phyloP scores from a whole-genome alignment of 371 early-diverging fungal genomes.

The Rhizopus stolonifer region DNA sequence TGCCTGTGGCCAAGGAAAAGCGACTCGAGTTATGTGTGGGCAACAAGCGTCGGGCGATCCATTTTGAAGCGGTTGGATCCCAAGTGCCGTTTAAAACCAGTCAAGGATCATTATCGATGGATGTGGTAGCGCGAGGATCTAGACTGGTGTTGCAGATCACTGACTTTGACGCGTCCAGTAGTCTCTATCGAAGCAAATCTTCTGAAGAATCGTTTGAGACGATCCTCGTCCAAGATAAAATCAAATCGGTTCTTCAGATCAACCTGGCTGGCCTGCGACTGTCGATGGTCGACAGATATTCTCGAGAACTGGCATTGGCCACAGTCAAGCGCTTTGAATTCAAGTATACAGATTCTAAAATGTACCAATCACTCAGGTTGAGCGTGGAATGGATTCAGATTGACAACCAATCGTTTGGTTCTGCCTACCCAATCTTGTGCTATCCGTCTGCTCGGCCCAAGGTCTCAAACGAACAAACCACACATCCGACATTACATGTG shows the following conservation, averaged over 20 bases:
- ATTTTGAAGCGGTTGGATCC: constrained; percentile 89
- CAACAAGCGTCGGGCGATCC: constrained; percentile 71
- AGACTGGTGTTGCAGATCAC: constrained; percentile 81
- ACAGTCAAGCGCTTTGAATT: constrained; percentile 68
- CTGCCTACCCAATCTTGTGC: constrained; percentile 76
- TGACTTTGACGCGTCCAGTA: constrained; percentile 65
- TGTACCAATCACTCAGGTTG: constrained; percentile 62
- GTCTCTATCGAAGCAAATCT: constrained; percentile 56
- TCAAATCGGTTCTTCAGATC: constrained; percentile 32
- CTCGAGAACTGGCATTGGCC: constrained; percentile 73
- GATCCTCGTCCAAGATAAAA: constrained; percentile 38
- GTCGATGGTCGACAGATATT: constrained; percentile 65
- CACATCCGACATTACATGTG: constrained; percentile 58
- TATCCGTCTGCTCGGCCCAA: constrained; percentile 78
- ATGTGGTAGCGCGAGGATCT: constrained; percentile 84
- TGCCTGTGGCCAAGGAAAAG: constrained; percentile 76
- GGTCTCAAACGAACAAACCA: constrained; percentile 42
- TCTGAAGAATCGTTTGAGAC: constrained; percentile 57
- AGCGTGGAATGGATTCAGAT: constrained; percentile 81
- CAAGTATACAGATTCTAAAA: constrained; percentile 65
- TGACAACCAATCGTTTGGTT: constrained; percentile 82
- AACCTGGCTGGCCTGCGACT: constrained; percentile 69
- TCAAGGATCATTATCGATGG: constrained; percentile 65
- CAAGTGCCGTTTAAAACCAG: constrained; percentile 79
- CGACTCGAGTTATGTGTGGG: constrained; percentile 67